phyloP scores from a whole-genome alignment of 2,329 filamentous ascomycete species.

The Neoscytalidium dimidiatum region DNA sequence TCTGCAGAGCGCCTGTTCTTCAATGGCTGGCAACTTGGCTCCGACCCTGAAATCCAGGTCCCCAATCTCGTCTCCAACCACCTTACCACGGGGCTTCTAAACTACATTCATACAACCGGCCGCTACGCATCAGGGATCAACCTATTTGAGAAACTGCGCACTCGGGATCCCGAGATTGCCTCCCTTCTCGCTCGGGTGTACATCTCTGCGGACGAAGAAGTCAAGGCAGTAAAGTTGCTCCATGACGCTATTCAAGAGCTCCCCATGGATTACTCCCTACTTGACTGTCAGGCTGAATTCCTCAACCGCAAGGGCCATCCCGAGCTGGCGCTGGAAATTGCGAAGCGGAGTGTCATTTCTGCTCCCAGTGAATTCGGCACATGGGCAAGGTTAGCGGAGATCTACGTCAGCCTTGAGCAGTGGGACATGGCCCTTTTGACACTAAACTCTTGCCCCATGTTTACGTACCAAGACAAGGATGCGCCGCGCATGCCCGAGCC shows the following conservation, averaged over 20 bases:
- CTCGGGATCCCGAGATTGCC: constrained; percentile 88
- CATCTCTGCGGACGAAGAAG: constrained; percentile 94
- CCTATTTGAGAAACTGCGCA: constrained; percentile 91
- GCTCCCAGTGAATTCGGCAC: constrained; percentile 97
- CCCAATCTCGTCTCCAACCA: constrained; percentile 97
- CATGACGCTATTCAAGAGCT: constrained; percentile 87
- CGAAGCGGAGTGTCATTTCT: constrained; percentile 90
- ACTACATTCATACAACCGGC: constrained; percentile 94
- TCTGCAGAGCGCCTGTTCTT: constrained; percentile 96
- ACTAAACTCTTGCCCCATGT: constrained; percentile 98
- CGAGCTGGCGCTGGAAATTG: constrained; percentile 86
- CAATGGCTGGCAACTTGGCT: constrained; percentile 91
- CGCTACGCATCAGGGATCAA: constrained; percentile 95
- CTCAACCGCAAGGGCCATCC: constrained; percentile 84
- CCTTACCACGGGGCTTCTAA: constrained; percentile 86
- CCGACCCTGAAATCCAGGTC: constrained; percentile 95
- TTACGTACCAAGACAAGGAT: constrained; percentile 99
- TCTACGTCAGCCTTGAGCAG: constrained; percentile 91
- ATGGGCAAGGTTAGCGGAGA: constrained; percentile 90
- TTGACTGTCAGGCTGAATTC: constrained; percentile 93
- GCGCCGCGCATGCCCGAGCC: constrained; percentile 93
- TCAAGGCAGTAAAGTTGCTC: constrained; percentile 86
- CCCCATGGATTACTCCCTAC: constrained; percentile 96
- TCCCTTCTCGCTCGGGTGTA: constrained; percentile 88
- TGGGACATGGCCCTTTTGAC: constrained; percentile 96